These are phyloP conservation scores for Geranium incanum DNA, from an alignment of 441 rosid genomes.

Conservation along the genomic window DNA sequence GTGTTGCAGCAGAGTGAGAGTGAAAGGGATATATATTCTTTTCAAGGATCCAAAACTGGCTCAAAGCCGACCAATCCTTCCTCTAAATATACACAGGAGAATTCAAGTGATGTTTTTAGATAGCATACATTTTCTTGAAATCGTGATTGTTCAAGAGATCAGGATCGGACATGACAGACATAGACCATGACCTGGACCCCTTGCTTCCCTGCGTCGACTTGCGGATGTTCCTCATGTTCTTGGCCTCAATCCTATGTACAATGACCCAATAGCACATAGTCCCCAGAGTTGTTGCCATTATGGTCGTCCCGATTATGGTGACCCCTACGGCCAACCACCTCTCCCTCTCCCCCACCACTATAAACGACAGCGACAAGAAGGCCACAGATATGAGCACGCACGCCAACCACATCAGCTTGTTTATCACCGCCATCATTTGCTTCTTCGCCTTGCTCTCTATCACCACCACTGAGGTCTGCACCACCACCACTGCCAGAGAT, in stretches of 20 bases:
- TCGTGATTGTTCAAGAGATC: constrained; percentile 56
- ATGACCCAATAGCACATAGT: constrained; percentile 89
- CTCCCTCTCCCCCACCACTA: constrained; percentile 65
- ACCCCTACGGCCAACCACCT: constrained; percentile 64
- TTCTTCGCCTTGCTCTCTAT: constrained; percentile 86
- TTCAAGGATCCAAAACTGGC: too few species aligned
- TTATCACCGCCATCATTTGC: constrained; percentile 82
- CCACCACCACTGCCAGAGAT: constrained; percentile 82
- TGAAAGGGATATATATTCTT: too few species aligned
- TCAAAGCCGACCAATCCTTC: too few species aligned
- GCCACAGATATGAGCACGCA: constrained; percentile 73
- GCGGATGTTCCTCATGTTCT: constrained; percentile 54
- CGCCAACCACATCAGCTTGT: constrained; percentile 92
- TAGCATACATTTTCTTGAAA: constrained; percentile 80
- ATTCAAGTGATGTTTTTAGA: constrained; percentile 24
- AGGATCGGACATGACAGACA: constrained; percentile 53
- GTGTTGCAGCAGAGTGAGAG: too few species aligned
- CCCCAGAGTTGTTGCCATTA: constrained; percentile 73
- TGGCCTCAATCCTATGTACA: constrained; percentile 65
- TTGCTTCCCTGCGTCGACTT: constrained; percentile 50
- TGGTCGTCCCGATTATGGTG: constrained; percentile 61
- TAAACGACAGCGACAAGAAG: constrained; percentile 56
- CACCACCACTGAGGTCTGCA: constrained; percentile 86
- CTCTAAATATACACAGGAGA: too few species aligned
- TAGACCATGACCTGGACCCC: constrained; percentile 46